phyloP scores from a whole-genome alignment of 148 eudicot species.

The Dianthus caryophyllus region DNA sequence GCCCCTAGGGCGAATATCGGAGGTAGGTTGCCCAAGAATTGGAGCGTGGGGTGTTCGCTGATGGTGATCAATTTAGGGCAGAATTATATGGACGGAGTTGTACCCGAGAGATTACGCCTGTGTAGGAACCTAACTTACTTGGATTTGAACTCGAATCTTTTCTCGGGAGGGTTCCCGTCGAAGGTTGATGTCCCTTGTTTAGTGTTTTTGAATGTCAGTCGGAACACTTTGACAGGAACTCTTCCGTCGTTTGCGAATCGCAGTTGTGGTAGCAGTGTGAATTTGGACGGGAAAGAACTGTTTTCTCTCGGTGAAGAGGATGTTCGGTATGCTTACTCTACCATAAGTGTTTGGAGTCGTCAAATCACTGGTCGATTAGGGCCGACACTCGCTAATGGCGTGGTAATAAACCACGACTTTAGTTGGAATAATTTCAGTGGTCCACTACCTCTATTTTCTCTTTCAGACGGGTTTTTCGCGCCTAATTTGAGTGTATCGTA shows the following conservation, averaged over 20 bases:
- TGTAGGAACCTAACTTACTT: constrained; percentile 48
- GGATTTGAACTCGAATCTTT: constrained; percentile 50
- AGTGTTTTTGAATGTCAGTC: constrained; percentile 43
- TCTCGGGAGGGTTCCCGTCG: constrained; percentile 37
- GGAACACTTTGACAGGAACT: constrained; percentile 36
- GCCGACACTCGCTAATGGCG: constrained; percentile 9
- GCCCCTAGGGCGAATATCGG: constrained; percentile 57
- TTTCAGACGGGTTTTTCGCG: constrained; percentile 25
- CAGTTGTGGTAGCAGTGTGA: constrained; percentile 28
- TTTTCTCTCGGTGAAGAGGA: constrained; percentile 30
- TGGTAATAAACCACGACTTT: constrained; percentile 43
- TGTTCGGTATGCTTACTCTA: constrained; percentile 28
- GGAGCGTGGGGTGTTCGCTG: constrained; percentile 29
- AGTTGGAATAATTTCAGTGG: constrained; percentile 42
- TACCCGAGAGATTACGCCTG: constrained; percentile 31
- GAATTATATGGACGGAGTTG: constrained; percentile 40
- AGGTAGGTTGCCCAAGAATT: constrained; percentile 34
- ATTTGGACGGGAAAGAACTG: constrained; percentile 21
- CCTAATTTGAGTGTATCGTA: constrained; percentile 20
- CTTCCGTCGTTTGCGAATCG: constrained; percentile 23
- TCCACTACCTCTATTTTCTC: constrained; percentile 33
- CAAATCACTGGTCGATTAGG: constrained; percentile 15
- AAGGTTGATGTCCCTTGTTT: constrained; percentile 44
- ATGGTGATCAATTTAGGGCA: constrained; percentile 40
- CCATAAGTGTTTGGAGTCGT: constrained; percentile 23